Percentiles rank a stretch among this genome's conserved stretches.
These are phyloP conservation scores for Trametes elegans DNA, from an alignment of 768 basidiomycete species.

Conservation along the genomic window DNA sequence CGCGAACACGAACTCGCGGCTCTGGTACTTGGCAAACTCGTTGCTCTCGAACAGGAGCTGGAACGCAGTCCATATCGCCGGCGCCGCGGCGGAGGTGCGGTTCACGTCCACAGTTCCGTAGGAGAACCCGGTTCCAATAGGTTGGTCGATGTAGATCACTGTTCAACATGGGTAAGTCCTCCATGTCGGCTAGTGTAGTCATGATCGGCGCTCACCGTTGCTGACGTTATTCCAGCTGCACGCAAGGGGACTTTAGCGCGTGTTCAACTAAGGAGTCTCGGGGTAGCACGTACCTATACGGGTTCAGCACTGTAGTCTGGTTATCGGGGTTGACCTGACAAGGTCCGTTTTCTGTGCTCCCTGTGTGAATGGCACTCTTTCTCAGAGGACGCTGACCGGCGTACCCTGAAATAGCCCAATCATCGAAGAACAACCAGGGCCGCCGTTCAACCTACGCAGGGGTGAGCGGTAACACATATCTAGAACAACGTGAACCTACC, in stretches of 20 bases:
- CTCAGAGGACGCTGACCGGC: no score
- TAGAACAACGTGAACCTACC: no score
- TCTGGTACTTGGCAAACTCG: conserved; percentile 49
- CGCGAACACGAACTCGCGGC: conserved; percentile 61
- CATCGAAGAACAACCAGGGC: no score
- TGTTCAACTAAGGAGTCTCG: no score
- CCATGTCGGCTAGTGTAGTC: neutral
- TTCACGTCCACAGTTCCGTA: conserved; percentile 56
- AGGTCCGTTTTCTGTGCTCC: no score
- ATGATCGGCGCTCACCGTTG: no score
- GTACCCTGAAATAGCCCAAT: no score
- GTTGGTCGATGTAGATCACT: conserved; percentile 75
- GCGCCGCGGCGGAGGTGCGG: conserved; percentile 54
- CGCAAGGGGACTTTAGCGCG: no score
- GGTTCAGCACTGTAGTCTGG: conserved; percentile 53
- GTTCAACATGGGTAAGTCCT: neutral
- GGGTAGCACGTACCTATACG: conserved; percentile 49
- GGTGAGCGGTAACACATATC: no score
- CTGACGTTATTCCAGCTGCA: conserved; percentile 72
- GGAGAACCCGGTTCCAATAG: conserved; percentile 65
- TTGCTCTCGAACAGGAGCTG: conserved; percentile 60
- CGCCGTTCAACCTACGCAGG: no score
- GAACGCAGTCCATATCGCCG: conserved; percentile 60
- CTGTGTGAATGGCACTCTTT: no score
- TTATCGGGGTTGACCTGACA: no score